phyloP scores from a whole-genome alignment of 768 basidiomycete genomes.

The Agrocybe praecox region DNA sequence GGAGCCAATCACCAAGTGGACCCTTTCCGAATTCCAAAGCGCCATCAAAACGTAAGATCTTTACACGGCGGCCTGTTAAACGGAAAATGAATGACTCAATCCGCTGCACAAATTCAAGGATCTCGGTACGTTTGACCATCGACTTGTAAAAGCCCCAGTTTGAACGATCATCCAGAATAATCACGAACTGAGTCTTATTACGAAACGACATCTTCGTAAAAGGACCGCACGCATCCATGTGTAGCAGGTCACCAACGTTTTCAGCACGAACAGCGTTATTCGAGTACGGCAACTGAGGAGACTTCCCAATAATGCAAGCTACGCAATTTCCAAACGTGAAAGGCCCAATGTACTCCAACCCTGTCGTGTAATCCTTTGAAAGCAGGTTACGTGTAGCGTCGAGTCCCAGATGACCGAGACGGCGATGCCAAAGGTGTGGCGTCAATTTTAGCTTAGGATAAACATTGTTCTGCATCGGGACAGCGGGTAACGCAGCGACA shows the following conservation, averaged over 20 bases:
- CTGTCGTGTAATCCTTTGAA: conserved; percentile 16
- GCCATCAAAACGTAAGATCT: conserved; percentile 16
- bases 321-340: conserved; percentile 12
- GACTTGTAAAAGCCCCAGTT: conserved; percentile 14
- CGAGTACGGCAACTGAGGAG: conserved; percentile 15
- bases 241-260: conserved; percentile 20
- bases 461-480: not conserved
- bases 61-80: conserved; percentile 5
- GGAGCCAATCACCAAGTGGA: conserved; percentile 3
- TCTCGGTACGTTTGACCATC: conserved; percentile 1
- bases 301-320: conserved; percentile 27
- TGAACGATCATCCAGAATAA: conserved; percentile 20
- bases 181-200: conserved; percentile 13
- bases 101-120: not conserved
- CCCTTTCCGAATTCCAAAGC: conserved; percentile 17
- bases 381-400: conserved; percentile 18
- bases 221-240: conserved; percentile 27
- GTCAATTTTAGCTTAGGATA: not conserved
- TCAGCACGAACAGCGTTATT: conserved; percentile 9
- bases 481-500: not conserved
- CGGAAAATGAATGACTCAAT: conserved; percentile 2
- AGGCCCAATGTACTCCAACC: conserved; percentile 9
- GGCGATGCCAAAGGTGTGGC: conserved; percentile 24
- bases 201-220: conserved; percentile 18
- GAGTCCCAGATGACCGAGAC: conserved; percentile 24